These are phyloP conservation scores for Ogataea glucozyma DNA, from an alignment of 805 yeast genomes.

Conservation along the genomic window DNA sequence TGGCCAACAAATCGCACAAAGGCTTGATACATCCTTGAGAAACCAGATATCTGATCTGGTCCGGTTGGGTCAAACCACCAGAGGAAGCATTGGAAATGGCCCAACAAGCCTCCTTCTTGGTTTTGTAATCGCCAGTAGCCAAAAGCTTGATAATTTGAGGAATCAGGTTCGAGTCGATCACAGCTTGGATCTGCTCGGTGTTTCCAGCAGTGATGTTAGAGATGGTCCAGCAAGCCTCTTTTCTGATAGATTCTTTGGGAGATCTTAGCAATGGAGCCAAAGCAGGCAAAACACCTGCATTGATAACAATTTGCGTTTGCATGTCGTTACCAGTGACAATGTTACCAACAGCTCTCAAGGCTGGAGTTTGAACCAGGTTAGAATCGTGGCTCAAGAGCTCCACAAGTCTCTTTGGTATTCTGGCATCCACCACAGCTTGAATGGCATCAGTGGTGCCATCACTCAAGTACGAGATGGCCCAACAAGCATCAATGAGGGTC, in stretches of 20 bases:
- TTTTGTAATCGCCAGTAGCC: slow-evolving; percentile 85
- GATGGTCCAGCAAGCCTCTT: slow-evolving; percentile 99
- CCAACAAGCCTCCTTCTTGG: slow-evolving; percentile 99
- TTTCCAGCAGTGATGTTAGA: slow-evolving; percentile 98
- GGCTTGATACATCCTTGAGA: slow-evolving; percentile 97
- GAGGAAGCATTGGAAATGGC: slow-evolving; percentile 97
- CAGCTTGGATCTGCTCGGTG: slow-evolving; percentile 93
- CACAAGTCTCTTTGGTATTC: slow-evolving; percentile 91
- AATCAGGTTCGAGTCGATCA: slow-evolving; percentile 88
- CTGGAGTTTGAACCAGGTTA: slow-evolving; percentile 92
- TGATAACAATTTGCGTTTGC: slow-evolving; percentile 93
- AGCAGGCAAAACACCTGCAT: slow-evolving; percentile 88
- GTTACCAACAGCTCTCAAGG: slow-evolving; percentile 95
- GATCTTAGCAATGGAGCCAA: slow-evolving; percentile 77
- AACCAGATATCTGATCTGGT: slow-evolving; percentile 89
- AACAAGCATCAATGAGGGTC: slow-evolving; percentile 94
- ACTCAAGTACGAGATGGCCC: slow-evolving; percentile 95
- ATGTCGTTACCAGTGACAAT: slow-evolving; percentile 95
- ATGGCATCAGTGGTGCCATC: slow-evolving; percentile 93
- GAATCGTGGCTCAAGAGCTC: slow-evolving; percentile 85
- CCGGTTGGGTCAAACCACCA: slow-evolving; percentile 90
- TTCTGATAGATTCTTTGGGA: slow-evolving; percentile 87
- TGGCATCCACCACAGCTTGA: slow-evolving; percentile 94
- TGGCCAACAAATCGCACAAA: slow-evolving; percentile 83
- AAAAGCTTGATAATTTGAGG: slow-evolving; percentile 85